These are phyloP conservation scores for Nissolia schottii DNA, from an alignment of 306 rosid genomes.

Conservation along the genomic window DNA sequence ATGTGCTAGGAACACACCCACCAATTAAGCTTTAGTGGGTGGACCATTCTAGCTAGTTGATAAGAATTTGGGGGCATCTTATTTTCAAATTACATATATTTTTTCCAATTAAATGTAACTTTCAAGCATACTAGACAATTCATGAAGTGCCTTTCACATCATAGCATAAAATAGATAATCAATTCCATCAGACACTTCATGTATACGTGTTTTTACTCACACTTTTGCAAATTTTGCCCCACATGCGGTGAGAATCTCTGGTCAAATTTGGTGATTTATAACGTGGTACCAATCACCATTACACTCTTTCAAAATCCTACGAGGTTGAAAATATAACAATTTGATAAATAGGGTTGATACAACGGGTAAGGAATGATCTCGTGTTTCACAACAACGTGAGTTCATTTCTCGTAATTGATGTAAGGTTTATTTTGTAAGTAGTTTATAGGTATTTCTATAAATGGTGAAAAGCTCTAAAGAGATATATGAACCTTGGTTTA, in stretches of 20 bases:
- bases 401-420: too few species aligned
- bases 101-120: conserved; percentile 34
- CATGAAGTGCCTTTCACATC: conserved; percentile 49
- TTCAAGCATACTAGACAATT: conserved; percentile 39
- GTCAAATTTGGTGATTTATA: conserved; percentile 25
- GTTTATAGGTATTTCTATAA: too few species aligned
- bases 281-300: conserved; percentile 29
- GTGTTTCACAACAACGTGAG: too few species aligned
- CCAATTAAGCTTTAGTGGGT: conserved; percentile 34
- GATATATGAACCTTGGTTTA: too few species aligned
- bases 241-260: conserved; percentile 23
- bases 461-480: too few species aligned
- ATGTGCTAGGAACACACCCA: conserved; percentile 9
- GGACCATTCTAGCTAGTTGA: conserved; percentile 40
- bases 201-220: not conserved
- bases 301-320: conserved; percentile 17
- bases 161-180: conserved; percentile 30
- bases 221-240: conserved; percentile 22
- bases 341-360: too few species aligned
- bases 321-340: not conserved
- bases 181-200: conserved; percentile 27
- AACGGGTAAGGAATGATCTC: too few species aligned
- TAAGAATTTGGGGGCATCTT: conserved; percentile 25
- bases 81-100: not conserved
- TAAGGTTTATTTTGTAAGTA: too few species aligned